phyloP scores from a whole-genome alignment of 805 yeast species.

The Wickerhamiella bombiphila region DNA sequence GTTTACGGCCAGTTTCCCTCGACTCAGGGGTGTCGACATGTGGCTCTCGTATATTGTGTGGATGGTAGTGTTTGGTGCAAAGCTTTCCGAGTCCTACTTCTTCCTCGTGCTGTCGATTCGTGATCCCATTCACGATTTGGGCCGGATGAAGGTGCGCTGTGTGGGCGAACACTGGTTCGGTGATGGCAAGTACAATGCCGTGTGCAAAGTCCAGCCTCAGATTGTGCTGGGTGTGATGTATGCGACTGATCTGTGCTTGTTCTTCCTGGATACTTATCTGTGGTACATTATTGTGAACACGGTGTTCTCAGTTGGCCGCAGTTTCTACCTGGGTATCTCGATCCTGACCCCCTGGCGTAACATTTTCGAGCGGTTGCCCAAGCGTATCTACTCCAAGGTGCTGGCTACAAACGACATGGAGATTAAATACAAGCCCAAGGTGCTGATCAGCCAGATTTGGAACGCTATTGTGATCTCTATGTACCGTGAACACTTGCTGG shows the following conservation, averaged over 20 bases:
- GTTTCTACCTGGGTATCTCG: constrained; percentile 97
- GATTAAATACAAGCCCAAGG: constrained; percentile 96
- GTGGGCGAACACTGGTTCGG: constrained; percentile 90
- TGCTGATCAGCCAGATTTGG: constrained; percentile 96
- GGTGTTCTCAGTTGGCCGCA: constrained; percentile 90
- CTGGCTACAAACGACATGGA: constrained; percentile 99
- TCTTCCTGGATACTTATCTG: constrained; percentile 97
- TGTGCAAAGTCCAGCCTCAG: constrained; percentile 78
- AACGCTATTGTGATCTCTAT: constrained; percentile 96
- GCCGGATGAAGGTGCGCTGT: constrained; percentile 83
- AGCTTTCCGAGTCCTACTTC: constrained; percentile 79
- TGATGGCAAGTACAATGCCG: constrained; percentile 23
- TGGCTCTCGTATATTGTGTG: constrained; percentile 91
- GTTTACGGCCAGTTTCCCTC: constrained; percentile 82
- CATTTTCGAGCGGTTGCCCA: constrained; percentile 92
- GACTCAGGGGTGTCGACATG: constrained; percentile 77
- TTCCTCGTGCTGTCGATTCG: constrained; percentile 77
- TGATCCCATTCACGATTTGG: constrained; percentile 86
- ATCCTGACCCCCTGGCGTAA: constrained; percentile 99
- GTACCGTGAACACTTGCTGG: constrained; percentile 98
- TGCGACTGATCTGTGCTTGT: constrained; percentile 80
- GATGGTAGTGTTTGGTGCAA: constrained; percentile 79
- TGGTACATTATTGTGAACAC: constrained; percentile 97
- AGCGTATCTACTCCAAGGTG: constrained; percentile 95
- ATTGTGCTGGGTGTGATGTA: constrained; percentile 87